A percentile compares a stretch with the other conserved stretches of the same genome.
These are phyloP conservation scores for Macroventuria anomochaeta DNA, from an alignment of 2,329 filamentous ascomycete species.

Conservation along the genomic window DNA sequence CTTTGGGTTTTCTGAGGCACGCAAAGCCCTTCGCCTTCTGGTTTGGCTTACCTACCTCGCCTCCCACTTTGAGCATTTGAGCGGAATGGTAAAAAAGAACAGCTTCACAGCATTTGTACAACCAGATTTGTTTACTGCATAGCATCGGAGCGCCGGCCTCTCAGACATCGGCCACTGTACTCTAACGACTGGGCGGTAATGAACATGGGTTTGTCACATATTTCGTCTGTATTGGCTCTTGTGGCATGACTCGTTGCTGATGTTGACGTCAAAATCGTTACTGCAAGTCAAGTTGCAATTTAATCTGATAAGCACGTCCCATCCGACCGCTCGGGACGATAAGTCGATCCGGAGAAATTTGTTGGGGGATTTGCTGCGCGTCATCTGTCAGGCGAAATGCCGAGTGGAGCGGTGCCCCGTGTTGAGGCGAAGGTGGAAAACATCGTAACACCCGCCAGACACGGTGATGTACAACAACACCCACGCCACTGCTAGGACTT, in stretches of 20 bases:
- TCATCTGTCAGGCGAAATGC: conserved; percentile 30
- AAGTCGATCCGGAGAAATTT: conserved; percentile 36
- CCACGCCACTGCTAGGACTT: neutral
- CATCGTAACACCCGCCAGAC: conserved; percentile 6
- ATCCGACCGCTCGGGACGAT: conserved; percentile 17
- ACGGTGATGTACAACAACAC: neutral
- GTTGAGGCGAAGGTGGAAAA: conserved; percentile 27
- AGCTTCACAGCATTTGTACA: conserved; percentile 39
- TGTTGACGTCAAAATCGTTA: too few relatives aligned
- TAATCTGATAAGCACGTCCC: too few relatives aligned
- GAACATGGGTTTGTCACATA: conserved; percentile 15
- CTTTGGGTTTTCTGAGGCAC: conserved; percentile 20
- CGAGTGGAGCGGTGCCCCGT: conserved; percentile 26
- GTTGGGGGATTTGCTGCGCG: conserved; percentile 31
- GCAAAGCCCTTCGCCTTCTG: conserved; percentile 19
- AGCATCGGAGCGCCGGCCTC: conserved; percentile 48
- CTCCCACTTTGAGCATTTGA: conserved; percentile 34
- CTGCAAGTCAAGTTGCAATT: too few relatives aligned
- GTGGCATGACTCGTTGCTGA: too few relatives aligned
- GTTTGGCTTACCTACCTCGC: conserved; percentile 23
- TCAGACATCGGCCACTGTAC: conserved; percentile 40
- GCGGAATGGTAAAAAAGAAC: conserved; percentile 26
- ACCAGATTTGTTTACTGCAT: conserved; percentile 46
- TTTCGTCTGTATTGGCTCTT: neutral
- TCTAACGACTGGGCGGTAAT: conserved; percentile 29